Conservation (phyloP, 1,284 basidiomycete genomes). For the Pisolithus thermaeus region DNA sequence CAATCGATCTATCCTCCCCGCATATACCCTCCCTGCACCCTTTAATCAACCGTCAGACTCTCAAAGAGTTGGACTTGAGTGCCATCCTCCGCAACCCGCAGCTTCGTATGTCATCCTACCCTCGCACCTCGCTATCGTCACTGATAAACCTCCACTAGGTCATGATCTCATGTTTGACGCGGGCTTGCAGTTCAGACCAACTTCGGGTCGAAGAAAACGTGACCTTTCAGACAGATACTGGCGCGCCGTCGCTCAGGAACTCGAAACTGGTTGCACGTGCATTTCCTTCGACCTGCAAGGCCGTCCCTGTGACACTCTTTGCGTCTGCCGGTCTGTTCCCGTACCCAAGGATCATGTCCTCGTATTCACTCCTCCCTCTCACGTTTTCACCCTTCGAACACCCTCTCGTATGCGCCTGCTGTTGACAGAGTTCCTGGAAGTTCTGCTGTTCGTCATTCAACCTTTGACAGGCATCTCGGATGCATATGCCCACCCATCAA, state of each 20-base stretch:
- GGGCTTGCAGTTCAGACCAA: conserved; percentile 68
- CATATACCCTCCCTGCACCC: conserved; percentile 68
- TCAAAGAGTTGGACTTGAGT: conserved; percentile 82
- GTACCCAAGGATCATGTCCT: conserved; percentile 38
- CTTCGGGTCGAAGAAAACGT: conserved; percentile 66
- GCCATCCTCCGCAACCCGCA: conserved; percentile 86
- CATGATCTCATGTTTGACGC: conserved; percentile 90
- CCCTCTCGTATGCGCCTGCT: conserved; percentile 73
- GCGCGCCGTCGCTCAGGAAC: conserved; percentile 74
- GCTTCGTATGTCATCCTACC: conserved; percentile 56
- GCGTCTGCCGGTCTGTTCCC: conserved; percentile 46
- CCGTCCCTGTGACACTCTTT: conserved; percentile 52
- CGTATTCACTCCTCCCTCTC: conserved; percentile 38
- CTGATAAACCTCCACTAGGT: conserved; percentile 39
- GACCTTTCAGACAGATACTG: conserved; percentile 80
- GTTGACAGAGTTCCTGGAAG: conserved; percentile 74
- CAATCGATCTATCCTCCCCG: conserved; percentile 48
- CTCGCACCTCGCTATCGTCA: background rate
- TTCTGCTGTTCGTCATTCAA: conserved; percentile 80
- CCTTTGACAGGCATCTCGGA: conserved; percentile 52
- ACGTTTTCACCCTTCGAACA: conserved; percentile 55
- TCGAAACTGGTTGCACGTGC: conserved; percentile 81
- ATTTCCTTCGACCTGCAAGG: conserved; percentile 63
- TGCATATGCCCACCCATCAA: conserved; percentile 47
- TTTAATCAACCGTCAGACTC: conserved; percentile 76